These are phyloP conservation scores for Atalantia buxifolia DNA, from an alignment of 345 rosid species.

Conservation along the genomic window DNA sequence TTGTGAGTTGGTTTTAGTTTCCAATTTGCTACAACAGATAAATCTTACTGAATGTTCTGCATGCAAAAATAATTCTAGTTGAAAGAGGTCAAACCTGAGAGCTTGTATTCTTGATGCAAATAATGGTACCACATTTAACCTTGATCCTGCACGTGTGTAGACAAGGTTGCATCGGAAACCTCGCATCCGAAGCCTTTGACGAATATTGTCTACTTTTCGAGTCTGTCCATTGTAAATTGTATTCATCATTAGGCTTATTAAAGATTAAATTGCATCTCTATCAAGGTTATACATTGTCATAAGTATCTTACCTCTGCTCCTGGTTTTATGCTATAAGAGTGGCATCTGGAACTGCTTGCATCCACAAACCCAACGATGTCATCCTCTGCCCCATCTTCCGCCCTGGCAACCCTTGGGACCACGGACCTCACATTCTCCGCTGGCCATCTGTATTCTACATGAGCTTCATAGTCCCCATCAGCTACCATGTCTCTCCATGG, in stretches of 20 bases:
- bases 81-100: conserved; percentile 48
- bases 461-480: conserved; percentile 69
- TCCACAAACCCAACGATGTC: conserved; percentile 39
- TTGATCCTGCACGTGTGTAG: conserved; percentile 57
- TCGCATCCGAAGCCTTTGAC: conserved; percentile 79
- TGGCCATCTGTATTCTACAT: conserved; percentile 84
- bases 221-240: conserved; percentile 40
- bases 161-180: conserved; percentile 73
- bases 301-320: conserved; percentile 54
- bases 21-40: neutral
- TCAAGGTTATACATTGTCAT: neutral
- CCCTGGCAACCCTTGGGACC: conserved; percentile 45
- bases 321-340: conserved; percentile 58
- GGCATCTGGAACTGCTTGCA: conserved; percentile 62
- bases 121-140: conserved; percentile 71
- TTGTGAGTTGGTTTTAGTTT: neutral
- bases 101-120: conserved; percentile 86
- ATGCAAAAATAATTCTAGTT: neutral
- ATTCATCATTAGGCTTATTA: conserved; percentile 13
- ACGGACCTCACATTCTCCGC: conserved; percentile 66
- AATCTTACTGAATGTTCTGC: neutral
- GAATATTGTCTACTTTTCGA: conserved; percentile 59
- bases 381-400: conserved; percentile 51
- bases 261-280: conserved; percentile 6
- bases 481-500: conserved; percentile 80